phyloP scores from a whole-genome alignment of 208 protist species.

The Tritrichomonas foetus region DNA sequence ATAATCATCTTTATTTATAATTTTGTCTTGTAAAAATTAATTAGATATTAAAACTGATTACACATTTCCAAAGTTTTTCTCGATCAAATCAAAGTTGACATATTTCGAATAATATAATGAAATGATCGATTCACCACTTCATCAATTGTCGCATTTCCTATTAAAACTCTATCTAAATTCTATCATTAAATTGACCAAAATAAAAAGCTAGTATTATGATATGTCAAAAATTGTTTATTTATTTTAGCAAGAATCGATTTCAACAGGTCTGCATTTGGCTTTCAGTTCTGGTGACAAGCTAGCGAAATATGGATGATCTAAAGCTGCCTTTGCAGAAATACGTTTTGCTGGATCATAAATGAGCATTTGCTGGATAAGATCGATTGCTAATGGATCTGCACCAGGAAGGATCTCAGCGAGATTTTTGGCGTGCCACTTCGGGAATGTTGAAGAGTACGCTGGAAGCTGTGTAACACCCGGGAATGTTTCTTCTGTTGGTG shows the following conservation, averaged over 20 bases:
- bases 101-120: too few relatives aligned
- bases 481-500: slow-evolving; percentile 73
- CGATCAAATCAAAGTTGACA: too few relatives aligned
- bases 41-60: too few relatives aligned
- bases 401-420: slow-evolving; percentile 42
- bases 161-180: too few relatives aligned
- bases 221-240: too few relatives aligned
- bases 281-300: slow-evolving; percentile 44
- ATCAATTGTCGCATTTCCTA: too few relatives aligned
- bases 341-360: slow-evolving; percentile 64
- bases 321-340: slow-evolving; percentile 66
- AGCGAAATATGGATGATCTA: slow-evolving; percentile 71
- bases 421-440: slow-evolving; percentile 69
- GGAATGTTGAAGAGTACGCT: slow-evolving; percentile 87
- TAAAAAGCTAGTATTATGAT: too few relatives aligned
- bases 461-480: slow-evolving; percentile 77
- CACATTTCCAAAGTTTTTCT: too few relatives aligned
- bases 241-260: slow-evolving; percentile 7
- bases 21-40: too few relatives aligned
- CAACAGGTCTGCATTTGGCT: slow-evolving; percentile 18
- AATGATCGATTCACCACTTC: too few relatives aligned
- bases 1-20: too few relatives aligned
- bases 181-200: too few relatives aligned
- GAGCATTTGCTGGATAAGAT: slow-evolving; percentile 60
- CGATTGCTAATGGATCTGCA: slow-evolving; percentile 48